Evolutionary conservation across 208 protist genomes (phyloP), one percentile per base, ranked within the genome.

Genomic region (Trypanosoma lewisi): DNA sequence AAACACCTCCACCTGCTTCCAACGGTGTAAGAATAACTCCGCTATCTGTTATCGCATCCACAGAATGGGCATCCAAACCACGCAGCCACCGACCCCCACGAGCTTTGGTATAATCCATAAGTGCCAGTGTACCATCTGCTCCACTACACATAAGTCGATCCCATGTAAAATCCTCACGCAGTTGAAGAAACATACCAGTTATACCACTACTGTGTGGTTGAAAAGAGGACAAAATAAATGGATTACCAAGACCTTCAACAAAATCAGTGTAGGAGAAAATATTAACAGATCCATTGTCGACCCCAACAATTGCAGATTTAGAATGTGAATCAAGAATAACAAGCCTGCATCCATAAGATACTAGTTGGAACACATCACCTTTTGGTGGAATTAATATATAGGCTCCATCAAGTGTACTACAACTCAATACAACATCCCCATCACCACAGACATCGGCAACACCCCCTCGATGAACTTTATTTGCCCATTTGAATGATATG

Each of bases 181-280:
- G 41, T 53, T 87, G 74, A 17, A 90, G 57, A 48, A 83, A 67
- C 19, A 90, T 37, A 0, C 84, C 80, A 14, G 75, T 85, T 23
- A 87, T 58, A 16, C 78, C 70, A n/a, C 70, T 66, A 19, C 36
- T 57, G 34, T 85, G 78, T 12, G 78, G 75, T 1, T 41, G 63
- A 50, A 75, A 75, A 23, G 49, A 45, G 36, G 54, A 65, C 6
- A 85, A 33, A 1, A 57, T 6, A n/a, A 48, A 25, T 50, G 79
- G 58, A 17, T 73, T 36, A 36, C 48, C 45, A 19, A 37, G 23
- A 2, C 65, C 71, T 17, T 49, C 51, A 0, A 76, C 77, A 55
- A 89, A 95, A n/a, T 67, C 63, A n/a, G 61, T 60, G 69, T 92
- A 95, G 48, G 66, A 79, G 23, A 83, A 77, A 14, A 86, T 66